Percentiles rank a stretch among this genome's conserved stretches.
Conservation (phyloP, 495 filamentous ascomycete genomes). For the Penicillium canariense region DNA sequence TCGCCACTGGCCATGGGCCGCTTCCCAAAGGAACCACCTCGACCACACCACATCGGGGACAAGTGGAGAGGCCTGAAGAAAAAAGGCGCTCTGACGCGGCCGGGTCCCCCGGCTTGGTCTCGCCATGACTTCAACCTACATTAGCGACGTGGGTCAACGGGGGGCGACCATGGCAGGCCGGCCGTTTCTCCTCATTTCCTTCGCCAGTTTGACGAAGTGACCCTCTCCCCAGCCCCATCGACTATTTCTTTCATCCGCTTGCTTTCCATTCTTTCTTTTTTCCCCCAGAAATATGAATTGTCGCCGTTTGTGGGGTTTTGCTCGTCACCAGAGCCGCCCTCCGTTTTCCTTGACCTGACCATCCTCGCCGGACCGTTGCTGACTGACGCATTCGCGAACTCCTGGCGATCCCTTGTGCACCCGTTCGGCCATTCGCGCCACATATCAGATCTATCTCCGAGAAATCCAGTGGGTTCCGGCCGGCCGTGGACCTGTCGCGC, state of each 20-base stretch:
- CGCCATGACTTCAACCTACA: slow-evolving; percentile 24
- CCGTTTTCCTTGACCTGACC: not conserved
- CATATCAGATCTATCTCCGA: not conserved
- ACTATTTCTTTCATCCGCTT: not conserved
- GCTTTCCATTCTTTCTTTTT: slow-evolving; percentile 14
- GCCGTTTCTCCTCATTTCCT: slow-evolving; percentile 6
- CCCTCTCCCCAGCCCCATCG: not conserved
- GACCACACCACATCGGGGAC: not conserved
- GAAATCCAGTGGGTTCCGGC: slow-evolving; percentile 7
- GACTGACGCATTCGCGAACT: too few species aligned
- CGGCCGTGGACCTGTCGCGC: not conserved
- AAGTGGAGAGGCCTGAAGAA: not conserved
- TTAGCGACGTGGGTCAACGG: slow-evolving; percentile 27
- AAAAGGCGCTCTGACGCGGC: slow-evolving; percentile 10
- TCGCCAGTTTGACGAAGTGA: not conserved
- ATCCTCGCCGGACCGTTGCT: too few species aligned
- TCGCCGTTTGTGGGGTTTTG: slow-evolving; percentile 15
- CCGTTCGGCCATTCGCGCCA: too few species aligned
- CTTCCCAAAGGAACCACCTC: not conserved
- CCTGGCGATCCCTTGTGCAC: too few species aligned
- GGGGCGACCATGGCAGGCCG: not conserved
- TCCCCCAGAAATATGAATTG: slow-evolving; percentile 18
- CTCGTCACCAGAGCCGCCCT: not conserved
- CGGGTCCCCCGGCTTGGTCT: not conserved
- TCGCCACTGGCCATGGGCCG: not conserved